Conservation (phyloP, 257 asterid genomes). For the Gentiana dahurica region DNA sequence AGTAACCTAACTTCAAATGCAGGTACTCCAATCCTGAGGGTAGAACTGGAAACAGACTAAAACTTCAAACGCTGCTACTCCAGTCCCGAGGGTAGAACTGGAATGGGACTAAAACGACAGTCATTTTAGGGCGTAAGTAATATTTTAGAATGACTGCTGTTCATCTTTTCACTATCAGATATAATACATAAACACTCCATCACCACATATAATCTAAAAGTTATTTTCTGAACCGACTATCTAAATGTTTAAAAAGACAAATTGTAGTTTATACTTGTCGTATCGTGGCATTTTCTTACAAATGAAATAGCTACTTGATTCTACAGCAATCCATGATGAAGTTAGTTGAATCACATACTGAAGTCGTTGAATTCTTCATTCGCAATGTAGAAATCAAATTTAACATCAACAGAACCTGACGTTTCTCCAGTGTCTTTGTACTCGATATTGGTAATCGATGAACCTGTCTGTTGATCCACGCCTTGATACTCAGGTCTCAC, state of each 20-base stretch:
- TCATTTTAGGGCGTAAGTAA: no score
- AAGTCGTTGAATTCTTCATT: constrained; percentile 32
- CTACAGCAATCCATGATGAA: not conserved
- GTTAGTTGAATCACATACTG: constrained; percentile 12
- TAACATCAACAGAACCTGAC: constrained; percentile 92
- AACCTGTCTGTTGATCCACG: constrained; percentile 47
- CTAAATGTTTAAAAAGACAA: constrained; percentile 7
- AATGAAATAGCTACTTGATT: constrained; percentile 3
- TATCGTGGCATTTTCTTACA: not conserved
- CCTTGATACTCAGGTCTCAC: constrained; percentile 56
- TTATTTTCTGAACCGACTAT: not conserved
- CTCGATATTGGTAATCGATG: constrained; percentile 64
- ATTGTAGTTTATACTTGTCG: constrained; percentile 3
- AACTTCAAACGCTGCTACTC: no score
- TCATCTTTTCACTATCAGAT: no score
- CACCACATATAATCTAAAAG: no score
- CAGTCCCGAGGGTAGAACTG: no score
- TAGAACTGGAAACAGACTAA: no score
- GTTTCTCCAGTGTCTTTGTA: constrained; percentile 68
- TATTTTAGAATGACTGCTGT: no score
- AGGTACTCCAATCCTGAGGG: no score
- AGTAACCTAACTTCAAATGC: no score
- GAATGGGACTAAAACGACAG: no score
- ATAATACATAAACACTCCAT: no score
- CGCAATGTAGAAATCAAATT: constrained; percentile 83